These are phyloP conservation scores for Bryum argenteum DNA, from an alignment of 225 moss, liverwort and hornwort genomes.

Conservation along the genomic window DNA sequence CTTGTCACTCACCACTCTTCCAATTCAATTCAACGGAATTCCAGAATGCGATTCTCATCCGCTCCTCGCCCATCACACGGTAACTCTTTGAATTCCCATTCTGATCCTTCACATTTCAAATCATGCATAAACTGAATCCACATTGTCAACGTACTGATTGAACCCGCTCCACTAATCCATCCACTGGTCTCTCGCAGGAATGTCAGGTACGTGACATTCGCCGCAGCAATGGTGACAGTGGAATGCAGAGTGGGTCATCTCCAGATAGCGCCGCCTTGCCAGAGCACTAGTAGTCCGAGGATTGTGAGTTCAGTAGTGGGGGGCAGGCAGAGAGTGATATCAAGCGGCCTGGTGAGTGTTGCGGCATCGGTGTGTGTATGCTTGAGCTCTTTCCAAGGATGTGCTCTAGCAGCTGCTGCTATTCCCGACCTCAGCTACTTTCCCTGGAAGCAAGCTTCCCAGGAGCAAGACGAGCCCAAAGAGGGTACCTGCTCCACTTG, in stretches of 20 bases:
- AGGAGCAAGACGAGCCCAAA: slow-evolving; percentile 56
- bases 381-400: slow-evolving; percentile 32
- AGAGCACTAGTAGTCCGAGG: neutral
- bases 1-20: slow-evolving; percentile 16
- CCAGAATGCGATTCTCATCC: neutral
- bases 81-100: neutral
- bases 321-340: slow-evolving; percentile 26
- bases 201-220: too few relatives aligned
- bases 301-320: too few relatives aligned
- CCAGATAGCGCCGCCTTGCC: slow-evolving; percentile 26
- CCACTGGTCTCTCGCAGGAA: too few relatives aligned
- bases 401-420: slow-evolving; percentile 34
- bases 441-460: slow-evolving; percentile 50
- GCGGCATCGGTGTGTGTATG: slow-evolving; percentile 24
- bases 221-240: neutral
- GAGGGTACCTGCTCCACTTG: slow-evolving; percentile 82
- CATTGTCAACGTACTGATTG: too few relatives aligned
- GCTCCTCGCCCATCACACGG: neutral
- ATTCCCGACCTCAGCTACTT: slow-evolving; percentile 13
- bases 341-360: slow-evolving; percentile 32
- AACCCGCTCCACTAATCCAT: neutral
- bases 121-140: neutral
- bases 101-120: neutral
- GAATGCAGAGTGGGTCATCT: neutral
- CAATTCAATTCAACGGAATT: neutral